A percentile compares a stretch with the other conserved stretches of the same genome.
phyloP scores from a whole-genome alignment of 345 rosid genomes.

The Angophora floribunda region DNA sequence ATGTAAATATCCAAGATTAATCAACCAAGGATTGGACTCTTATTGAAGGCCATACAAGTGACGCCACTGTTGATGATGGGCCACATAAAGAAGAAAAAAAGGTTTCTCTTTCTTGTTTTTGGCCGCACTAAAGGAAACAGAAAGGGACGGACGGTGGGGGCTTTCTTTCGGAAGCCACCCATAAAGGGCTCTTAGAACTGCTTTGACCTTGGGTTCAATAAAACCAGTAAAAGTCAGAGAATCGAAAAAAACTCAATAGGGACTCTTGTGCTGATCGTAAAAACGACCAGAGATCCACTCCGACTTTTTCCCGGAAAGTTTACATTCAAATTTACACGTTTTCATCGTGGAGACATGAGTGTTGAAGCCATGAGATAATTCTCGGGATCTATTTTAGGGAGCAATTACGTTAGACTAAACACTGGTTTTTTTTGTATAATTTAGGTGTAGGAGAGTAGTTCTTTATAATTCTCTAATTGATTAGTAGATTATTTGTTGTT shows the following conservation, averaged over 20 bases:
- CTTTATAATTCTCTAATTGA: too few species aligned
- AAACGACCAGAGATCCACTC: neutral
- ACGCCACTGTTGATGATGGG: too few species aligned
- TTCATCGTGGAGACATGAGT: too few species aligned
- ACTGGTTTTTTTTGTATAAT: neutral
- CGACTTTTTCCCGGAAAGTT: neutral
- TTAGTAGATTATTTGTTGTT: too few species aligned
- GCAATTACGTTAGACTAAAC: neutral
- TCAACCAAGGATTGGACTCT: too few species aligned
- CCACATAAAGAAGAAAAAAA: too few species aligned
- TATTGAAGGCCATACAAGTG: too few species aligned
- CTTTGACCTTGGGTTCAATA: accelerated
- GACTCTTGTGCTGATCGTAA: neutral
- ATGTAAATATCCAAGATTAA: too few species aligned
- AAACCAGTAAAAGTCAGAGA: neutral
- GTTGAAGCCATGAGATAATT: too few species aligned
- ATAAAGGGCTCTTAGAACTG: neutral
- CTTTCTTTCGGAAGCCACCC: neutral
- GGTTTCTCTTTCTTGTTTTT: neutral
- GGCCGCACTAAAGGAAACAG: neutral
- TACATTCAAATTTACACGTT: accelerated
- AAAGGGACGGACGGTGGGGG: neutral
- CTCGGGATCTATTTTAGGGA: neutral
- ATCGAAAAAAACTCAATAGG: accelerated
- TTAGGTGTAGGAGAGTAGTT: too few species aligned